Evolutionary conservation across 2,329 filamentous ascomycete genomes (phyloP).

Genomic region (Claviceps purpurea): DNA sequence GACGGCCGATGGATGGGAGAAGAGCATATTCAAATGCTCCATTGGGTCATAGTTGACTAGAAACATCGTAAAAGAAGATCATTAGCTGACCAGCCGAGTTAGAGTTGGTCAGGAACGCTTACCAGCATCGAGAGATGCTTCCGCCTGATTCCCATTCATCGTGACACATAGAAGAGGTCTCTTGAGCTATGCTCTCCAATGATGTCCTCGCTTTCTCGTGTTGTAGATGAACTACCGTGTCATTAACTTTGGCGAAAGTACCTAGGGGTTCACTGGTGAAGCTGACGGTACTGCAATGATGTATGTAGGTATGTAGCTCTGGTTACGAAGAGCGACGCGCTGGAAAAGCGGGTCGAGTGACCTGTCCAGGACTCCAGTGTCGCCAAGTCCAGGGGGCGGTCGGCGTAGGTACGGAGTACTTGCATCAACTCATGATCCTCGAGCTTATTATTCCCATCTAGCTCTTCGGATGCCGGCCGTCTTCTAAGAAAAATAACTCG

Average conservation of each 20-base stretch:
- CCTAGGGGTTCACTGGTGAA: not conserved
- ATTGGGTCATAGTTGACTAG: constrained; percentile 81
- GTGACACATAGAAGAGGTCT: not conserved
- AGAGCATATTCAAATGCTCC: constrained; percentile 83
- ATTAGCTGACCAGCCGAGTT: not conserved
- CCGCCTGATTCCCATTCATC: constrained; percentile 28
- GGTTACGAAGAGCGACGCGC: not conserved
- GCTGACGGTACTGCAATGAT: not conserved
- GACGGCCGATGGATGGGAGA: constrained; percentile 77
- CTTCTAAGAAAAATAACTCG: no score
- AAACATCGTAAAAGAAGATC: not conserved
- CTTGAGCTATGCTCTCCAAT: not conserved
- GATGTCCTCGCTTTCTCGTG: not conserved
- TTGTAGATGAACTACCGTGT: not conserved
- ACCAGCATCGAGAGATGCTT: constrained; percentile 31
- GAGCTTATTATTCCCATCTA: no score
- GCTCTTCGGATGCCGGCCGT: no score
- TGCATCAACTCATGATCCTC: no score
- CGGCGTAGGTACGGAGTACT: no score
- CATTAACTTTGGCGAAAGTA: not conserved
- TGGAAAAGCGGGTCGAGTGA: constrained; percentile 1
- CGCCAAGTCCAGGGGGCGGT: no score
- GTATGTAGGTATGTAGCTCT: no score
- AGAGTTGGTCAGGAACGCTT: constrained; percentile 8
- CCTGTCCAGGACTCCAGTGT: not conserved